phyloP scores from a whole-genome alignment of 495 filamentous ascomycete genomes.

The Aspergillus steynii region DNA sequence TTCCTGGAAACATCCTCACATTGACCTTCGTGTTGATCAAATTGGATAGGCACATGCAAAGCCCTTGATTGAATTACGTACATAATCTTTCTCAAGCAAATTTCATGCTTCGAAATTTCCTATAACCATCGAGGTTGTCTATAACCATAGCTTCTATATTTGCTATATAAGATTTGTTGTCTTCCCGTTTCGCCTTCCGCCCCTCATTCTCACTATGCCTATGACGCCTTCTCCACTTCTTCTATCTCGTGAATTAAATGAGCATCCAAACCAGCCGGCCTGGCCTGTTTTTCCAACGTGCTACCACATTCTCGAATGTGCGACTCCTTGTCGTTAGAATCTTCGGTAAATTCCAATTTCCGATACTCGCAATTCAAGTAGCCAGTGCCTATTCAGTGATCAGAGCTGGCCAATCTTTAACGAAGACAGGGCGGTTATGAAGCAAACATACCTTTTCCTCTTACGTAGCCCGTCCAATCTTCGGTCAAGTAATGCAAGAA shows the following conservation, averaged over 20 bases:
- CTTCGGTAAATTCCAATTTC: conserved; percentile 17
- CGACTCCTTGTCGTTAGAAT: conserved; percentile 14
- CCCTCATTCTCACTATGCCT: too few species aligned
- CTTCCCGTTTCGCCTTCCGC: too few species aligned
- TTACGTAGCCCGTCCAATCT: conserved; percentile 25
- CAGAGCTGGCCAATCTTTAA: background rate
- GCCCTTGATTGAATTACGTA: too few species aligned
- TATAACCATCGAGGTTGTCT: too few species aligned
- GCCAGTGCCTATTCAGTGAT: conserved; percentile 15
- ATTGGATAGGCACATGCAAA: too few species aligned
- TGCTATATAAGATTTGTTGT: too few species aligned
- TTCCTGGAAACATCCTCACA: too few species aligned
- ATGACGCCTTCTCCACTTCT: conserved; percentile 6
- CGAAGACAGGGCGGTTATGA: background rate
- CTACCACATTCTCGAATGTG: conserved; percentile 20
- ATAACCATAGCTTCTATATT: too few species aligned
- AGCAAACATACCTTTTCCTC: conserved; percentile 13
- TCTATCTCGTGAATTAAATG: conserved; percentile 17
- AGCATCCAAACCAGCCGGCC: conserved; percentile 16
- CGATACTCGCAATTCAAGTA: conserved; percentile 25
- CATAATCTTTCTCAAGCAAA: too few species aligned
- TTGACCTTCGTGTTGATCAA: too few species aligned
- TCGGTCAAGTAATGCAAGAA: conserved; percentile 27
- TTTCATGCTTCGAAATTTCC: too few species aligned
- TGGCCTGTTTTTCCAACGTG: conserved; percentile 1